phyloP scores from a whole-genome alignment of 495 filamentous ascomycete genomes.

The Monascus purpureus region DNA sequence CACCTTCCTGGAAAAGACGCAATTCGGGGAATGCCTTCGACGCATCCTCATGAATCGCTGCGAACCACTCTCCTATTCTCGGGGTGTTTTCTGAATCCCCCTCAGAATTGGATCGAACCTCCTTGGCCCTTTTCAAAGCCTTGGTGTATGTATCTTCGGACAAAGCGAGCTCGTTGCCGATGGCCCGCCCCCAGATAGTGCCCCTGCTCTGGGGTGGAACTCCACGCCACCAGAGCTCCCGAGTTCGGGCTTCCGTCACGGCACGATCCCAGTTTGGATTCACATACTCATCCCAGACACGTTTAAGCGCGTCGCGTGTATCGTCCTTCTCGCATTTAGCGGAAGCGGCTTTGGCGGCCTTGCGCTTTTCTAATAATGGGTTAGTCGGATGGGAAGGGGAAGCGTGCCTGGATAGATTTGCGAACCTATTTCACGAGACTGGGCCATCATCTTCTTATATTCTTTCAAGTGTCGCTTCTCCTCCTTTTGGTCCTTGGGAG shows the following conservation, averaged over 20 bases:
- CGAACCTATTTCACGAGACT: slow-evolving; percentile 57
- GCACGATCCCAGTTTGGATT: slow-evolving; percentile 72
- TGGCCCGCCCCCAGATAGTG: slow-evolving; percentile 70
- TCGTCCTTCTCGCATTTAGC: slow-evolving; percentile 50
- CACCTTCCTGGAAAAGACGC: slow-evolving; percentile 67
- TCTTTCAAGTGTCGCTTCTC: slow-evolving; percentile 84
- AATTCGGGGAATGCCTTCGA: slow-evolving; percentile 63
- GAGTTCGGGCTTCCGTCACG: slow-evolving; percentile 58
- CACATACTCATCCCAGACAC: slow-evolving; percentile 80
- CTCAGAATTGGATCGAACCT: slow-evolving; percentile 39
- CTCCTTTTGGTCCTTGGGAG: slow-evolving; percentile 85
- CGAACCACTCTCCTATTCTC: slow-evolving; percentile 46
- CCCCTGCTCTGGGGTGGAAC: slow-evolving; percentile 68
- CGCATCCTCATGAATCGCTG: slow-evolving; percentile 55
- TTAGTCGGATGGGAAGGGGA: neutral
- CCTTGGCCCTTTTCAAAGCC: slow-evolving; percentile 61
- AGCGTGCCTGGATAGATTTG: slow-evolving; percentile 2
- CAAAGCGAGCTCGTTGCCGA: slow-evolving; percentile 79
- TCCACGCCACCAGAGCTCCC: slow-evolving; percentile 91
- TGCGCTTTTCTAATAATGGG: slow-evolving; percentile 27
- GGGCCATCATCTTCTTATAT: slow-evolving; percentile 87
- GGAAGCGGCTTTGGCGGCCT: slow-evolving; percentile 34
- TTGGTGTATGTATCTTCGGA: slow-evolving; percentile 62
- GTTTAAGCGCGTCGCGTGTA: slow-evolving; percentile 45
- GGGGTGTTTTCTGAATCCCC: slow-evolving; percentile 34